These are phyloP conservation scores for Xanthoconium stramineum DNA, from an alignment of 768 basidiomycete genomes.

Conservation along the genomic window DNA sequence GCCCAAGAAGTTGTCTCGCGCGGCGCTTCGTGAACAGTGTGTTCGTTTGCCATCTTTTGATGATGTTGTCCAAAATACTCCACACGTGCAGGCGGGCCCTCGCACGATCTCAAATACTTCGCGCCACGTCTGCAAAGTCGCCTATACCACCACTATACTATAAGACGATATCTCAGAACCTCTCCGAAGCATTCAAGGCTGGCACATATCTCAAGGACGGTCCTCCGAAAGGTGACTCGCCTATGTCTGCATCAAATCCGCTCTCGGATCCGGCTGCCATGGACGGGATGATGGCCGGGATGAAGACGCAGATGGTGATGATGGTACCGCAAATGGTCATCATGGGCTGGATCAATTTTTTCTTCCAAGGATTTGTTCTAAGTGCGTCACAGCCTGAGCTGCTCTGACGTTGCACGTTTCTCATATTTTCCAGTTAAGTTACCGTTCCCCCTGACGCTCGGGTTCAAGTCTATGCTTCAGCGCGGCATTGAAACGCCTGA, in stretches of 20 bases:
- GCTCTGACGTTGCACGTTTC: not conserved
- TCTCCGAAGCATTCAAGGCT: conserved; percentile 64
- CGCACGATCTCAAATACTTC: conserved; percentile 78
- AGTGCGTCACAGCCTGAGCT: conserved; percentile 55
- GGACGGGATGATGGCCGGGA: conserved; percentile 98
- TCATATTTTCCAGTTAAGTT: conserved; percentile 67
- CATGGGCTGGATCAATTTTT: conserved; percentile 99
- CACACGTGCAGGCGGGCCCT: conserved; percentile 59
- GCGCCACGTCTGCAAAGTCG: conserved; percentile 75
- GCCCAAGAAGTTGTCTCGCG: conserved; percentile 76
- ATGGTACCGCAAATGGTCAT: conserved; percentile 98
- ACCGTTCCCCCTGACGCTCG: conserved; percentile 93
- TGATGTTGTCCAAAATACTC: not conserved
- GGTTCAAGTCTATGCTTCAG: conserved; percentile 98
- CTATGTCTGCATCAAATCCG: conserved; percentile 68
- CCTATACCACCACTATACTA: conserved; percentile 76
- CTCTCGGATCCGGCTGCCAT: conserved; percentile 87
- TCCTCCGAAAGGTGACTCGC: conserved; percentile 60
- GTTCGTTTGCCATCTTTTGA: conserved; percentile 30
- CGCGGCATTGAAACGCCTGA: conserved; percentile 92
- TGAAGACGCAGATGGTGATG: conserved; percentile 99
- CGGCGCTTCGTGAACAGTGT: conserved; percentile 90
- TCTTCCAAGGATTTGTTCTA: conserved; percentile 97
- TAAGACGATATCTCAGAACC: conserved; percentile 68
- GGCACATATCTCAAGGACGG: conserved; percentile 89